These are phyloP conservation scores for Phellinidium pouzarii DNA, from an alignment of 1,284 basidiomycete genomes.

Conservation along the genomic window DNA sequence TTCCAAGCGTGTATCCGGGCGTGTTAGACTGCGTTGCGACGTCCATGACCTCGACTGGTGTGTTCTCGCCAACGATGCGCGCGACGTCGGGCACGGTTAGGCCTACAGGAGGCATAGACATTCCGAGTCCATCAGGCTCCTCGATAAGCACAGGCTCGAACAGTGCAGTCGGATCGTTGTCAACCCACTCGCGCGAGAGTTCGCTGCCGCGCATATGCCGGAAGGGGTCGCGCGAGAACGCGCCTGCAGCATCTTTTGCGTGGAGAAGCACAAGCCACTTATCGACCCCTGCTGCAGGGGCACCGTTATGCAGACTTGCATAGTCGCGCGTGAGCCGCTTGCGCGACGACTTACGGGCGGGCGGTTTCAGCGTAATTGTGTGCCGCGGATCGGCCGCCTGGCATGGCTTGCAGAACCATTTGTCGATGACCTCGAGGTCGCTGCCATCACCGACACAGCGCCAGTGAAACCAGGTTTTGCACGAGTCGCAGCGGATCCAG, in stretches of 20 bases:
- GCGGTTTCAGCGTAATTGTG: constrained; percentile 64
- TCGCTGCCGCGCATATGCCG: constrained; percentile 59
- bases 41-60: constrained; percentile 85
- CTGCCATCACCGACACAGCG: constrained; percentile 62
- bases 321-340: constrained; percentile 70
- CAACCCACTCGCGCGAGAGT: constrained; percentile 65
- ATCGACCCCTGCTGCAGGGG: constrained; percentile 52
- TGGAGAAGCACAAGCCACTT: constrained; percentile 65
- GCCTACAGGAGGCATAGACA: constrained; percentile 71
- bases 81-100: constrained; percentile 79
- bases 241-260: constrained; percentile 34
- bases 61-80: constrained; percentile 68
- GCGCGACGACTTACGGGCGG: constrained; percentile 70
- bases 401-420: constrained; percentile 68
- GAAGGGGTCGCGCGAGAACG: constrained; percentile 56
- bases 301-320: constrained; percentile 50
- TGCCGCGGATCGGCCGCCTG: constrained; percentile 51
- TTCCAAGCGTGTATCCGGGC: constrained; percentile 81
- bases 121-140: constrained; percentile 69
- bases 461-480: constrained; percentile 80
- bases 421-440: constrained; percentile 54
- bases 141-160: constrained; percentile 73
- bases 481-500: constrained; percentile 50
- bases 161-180: constrained; percentile 61
- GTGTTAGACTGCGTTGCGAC: constrained; percentile 77